phyloP scores from a whole-genome alignment of 257 asterid genomes.

The Salvia rosmarinus region DNA sequence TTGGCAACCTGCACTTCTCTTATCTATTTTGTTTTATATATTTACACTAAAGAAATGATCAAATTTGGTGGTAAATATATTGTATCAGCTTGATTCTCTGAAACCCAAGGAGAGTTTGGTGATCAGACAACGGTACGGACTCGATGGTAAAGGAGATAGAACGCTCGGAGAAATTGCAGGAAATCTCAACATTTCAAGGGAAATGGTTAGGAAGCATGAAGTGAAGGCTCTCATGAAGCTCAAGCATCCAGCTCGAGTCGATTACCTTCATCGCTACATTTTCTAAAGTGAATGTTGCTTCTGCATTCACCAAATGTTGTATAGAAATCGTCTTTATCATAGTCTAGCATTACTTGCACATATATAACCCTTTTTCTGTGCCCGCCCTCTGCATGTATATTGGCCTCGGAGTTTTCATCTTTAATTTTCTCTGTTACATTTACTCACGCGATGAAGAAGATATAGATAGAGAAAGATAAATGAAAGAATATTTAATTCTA shows the following conservation, averaged over 20 bases:
- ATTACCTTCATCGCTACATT: constrained; percentile 74
- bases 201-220: constrained; percentile 94
- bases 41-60: constrained; percentile 8
- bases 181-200: constrained; percentile 84
- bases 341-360: constrained; percentile 34
- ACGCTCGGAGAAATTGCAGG: constrained; percentile 97
- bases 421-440: background rate
- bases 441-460: constrained; percentile 16
- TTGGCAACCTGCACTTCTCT: background rate
- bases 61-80: background rate
- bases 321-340: constrained; percentile 42
- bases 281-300: constrained; percentile 4
- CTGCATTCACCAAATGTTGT: constrained; percentile 21
- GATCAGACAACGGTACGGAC: constrained; percentile 93
- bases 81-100: constrained; percentile 84
- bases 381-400: constrained; percentile 22
- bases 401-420: background rate
- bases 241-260: constrained; percentile 89
- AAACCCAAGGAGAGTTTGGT: constrained; percentile 97
- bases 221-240: constrained; percentile 97
- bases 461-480: background rate
- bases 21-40: too few relatives aligned
- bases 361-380: constrained; percentile 29
- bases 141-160: constrained; percentile 89
- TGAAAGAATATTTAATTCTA: background rate